Conservation (phyloP, 768 basidiomycete species). For the Russula vinacea region DNA sequence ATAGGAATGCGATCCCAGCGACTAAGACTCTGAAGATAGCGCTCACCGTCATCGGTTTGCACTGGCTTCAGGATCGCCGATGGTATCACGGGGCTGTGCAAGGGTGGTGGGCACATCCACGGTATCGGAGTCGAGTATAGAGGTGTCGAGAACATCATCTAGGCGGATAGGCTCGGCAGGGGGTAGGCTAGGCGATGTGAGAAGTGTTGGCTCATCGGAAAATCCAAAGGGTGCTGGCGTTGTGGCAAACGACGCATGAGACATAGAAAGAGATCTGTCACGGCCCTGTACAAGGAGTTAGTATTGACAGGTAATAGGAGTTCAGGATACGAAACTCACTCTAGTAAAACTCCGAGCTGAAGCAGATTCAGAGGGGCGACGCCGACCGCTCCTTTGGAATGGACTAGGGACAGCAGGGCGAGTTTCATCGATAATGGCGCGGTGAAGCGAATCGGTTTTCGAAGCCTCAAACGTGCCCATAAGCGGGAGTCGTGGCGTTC, state of each 20-base stretch:
- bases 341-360: conserved; percentile 23
- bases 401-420: conserved; percentile 25
- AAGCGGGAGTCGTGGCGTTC: conserved; percentile 22
- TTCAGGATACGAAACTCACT: conserved; percentile 18
- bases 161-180: conserved; percentile 53
- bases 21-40: conserved; percentile 49
- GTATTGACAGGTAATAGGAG: background rate
- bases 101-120: conserved; percentile 23
- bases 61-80: conserved; percentile 26
- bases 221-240: conserved; percentile 33
- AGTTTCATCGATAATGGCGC: conserved; percentile 31
- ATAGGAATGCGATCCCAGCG: conserved; percentile 77
- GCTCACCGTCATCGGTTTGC: conserved; percentile 35
- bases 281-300: conserved; percentile 34
- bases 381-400: conserved; percentile 25
- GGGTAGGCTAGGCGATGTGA: conserved; percentile 36
- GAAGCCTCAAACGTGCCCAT: conserved; percentile 28
- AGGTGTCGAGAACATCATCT: conserved; percentile 74
- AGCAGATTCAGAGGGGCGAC: conserved; percentile 24
- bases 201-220: conserved; percentile 37
- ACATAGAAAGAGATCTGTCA: conserved; percentile 35
- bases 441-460: conserved; percentile 15
- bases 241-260: conserved; percentile 37
- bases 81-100: conserved; percentile 23
- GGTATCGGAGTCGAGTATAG: conserved; percentile 62